Evolutionary conservation across 495 filamentous ascomycete genomes (phyloP).

Genomic region (Penicillium steckii): DNA sequence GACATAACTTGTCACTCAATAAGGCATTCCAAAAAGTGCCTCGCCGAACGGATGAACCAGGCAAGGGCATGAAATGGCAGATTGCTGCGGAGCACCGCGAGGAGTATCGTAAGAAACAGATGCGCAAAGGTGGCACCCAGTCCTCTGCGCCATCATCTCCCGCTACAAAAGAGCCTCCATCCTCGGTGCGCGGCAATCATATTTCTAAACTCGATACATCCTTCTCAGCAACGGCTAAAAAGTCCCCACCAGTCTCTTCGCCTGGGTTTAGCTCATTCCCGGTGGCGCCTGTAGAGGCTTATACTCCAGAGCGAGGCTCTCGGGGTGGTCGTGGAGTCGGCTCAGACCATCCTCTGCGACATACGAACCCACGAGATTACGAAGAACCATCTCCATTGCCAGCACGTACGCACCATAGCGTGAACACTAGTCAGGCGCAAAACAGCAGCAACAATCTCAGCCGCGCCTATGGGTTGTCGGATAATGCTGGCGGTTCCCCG

Average conservation of each 20-base stretch:
- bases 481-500: conserved; percentile 60
- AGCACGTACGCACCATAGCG: conserved; percentile 41
- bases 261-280: conserved; percentile 49
- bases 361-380: conserved; percentile 36
- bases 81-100: conserved; percentile 78
- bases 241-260: conserved; percentile 52
- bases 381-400: conserved; percentile 59
- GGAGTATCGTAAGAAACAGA: conserved; percentile 65
- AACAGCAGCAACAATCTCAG: conserved; percentile 52
- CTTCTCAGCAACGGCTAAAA: conserved; percentile 42
- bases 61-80: conserved; percentile 99
- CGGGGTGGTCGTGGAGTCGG: conserved; percentile 33
- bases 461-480: conserved; percentile 55
- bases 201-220: conserved; percentile 44
- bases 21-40: conserved; percentile 91
- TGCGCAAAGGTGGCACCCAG: conserved; percentile 44
- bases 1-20: conserved; percentile 92
- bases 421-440: conserved; percentile 33
- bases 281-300: conserved; percentile 47
- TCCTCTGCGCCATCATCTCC: conserved; percentile 49
- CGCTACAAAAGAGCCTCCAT: conserved; percentile 40
- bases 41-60: conserved; percentile 87
- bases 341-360: conserved; percentile 36
- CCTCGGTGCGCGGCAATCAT: conserved; percentile 22
- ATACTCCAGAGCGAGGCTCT: conserved; percentile 47